Evolutionary conservation across 2,329 filamentous ascomycete genomes (phyloP).

Genomic region (Aspergillus udagawae): DNA sequence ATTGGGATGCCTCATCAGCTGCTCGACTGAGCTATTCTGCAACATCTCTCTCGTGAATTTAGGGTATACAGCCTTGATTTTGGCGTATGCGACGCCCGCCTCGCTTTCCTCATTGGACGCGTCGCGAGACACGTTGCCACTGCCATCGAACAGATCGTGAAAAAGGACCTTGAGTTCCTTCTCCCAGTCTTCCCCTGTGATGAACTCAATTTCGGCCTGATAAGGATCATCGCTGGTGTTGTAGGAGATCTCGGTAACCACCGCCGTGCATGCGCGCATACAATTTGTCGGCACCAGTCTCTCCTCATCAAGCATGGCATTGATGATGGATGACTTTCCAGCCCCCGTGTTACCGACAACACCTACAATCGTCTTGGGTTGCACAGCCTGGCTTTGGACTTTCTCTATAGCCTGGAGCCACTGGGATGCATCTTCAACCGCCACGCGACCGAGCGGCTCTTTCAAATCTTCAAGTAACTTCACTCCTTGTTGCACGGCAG

Average conservation of each 20-base stretch:
- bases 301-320: background rate
- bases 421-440: background rate
- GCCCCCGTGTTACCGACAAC: background rate
- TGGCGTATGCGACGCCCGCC: background rate
- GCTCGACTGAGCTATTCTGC: background rate
- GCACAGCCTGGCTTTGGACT: background rate
- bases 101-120: background rate
- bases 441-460: background rate
- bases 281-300: background rate
- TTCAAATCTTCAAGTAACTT: background rate
- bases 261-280: background rate
- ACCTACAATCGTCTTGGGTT: background rate
- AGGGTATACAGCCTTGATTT: background rate
- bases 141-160: background rate
- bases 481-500: background rate
- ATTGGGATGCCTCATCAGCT: background rate
- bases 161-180: background rate
- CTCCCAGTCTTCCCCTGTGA: background rate
- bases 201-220: background rate
- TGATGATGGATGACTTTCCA: background rate
- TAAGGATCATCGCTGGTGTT: background rate
- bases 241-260: background rate
- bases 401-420: background rate
- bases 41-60: background rate
- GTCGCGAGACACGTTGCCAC: background rate